These are phyloP conservation scores for Phaeoacremonium minimum DNA, from an alignment of 2,329 filamentous ascomycete genomes.

Conservation along the genomic window DNA sequence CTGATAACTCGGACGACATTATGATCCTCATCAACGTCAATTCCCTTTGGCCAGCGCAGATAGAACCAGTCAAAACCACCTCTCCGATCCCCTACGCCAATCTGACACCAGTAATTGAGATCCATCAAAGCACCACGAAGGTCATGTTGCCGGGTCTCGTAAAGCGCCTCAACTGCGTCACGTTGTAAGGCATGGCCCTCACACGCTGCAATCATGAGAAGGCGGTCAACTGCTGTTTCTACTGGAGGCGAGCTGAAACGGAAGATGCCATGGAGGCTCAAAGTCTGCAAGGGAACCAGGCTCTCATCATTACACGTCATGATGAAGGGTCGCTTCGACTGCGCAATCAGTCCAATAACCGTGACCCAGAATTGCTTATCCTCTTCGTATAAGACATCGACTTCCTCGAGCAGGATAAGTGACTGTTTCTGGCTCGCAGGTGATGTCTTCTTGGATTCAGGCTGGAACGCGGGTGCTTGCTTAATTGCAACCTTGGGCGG, in stretches of 20 bases:
- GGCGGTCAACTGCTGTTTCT: conserved; percentile 70
- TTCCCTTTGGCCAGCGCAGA: conserved; percentile 68
- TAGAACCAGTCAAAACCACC: conserved; percentile 89
- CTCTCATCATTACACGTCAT: conserved; percentile 92
- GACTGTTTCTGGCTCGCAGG: conserved; percentile 77
- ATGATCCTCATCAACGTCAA: conserved; percentile 63
- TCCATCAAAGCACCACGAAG: conserved; percentile 78
- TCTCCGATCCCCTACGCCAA: conserved; percentile 84
- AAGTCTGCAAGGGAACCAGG: conserved; percentile 67
- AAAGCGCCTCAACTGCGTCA: conserved; percentile 64
- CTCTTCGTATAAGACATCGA: conserved; percentile 89
- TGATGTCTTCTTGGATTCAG: conserved; percentile 21
- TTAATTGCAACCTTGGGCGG: conserved; percentile 23
- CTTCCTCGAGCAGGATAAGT: conserved; percentile 88
- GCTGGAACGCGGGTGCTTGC: conserved; percentile 13
- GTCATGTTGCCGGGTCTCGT: conserved; percentile 64
- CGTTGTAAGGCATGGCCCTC: conserved; percentile 80
- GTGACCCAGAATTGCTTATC: conserved; percentile 94
- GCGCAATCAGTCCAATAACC: conserved; percentile 69
- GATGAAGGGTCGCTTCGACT: conserved; percentile 87
- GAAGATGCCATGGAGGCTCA: conserved; percentile 83
- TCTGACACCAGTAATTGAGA: conserved; percentile 95
- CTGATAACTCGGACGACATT: conserved; percentile 75
- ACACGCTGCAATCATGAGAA: conserved; percentile 77
- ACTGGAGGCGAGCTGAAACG: conserved; percentile 63